Evolutionary conservation across 2,329 filamentous ascomycete genomes (phyloP).

Genomic region (Colletotrichum liaoningense): DNA sequence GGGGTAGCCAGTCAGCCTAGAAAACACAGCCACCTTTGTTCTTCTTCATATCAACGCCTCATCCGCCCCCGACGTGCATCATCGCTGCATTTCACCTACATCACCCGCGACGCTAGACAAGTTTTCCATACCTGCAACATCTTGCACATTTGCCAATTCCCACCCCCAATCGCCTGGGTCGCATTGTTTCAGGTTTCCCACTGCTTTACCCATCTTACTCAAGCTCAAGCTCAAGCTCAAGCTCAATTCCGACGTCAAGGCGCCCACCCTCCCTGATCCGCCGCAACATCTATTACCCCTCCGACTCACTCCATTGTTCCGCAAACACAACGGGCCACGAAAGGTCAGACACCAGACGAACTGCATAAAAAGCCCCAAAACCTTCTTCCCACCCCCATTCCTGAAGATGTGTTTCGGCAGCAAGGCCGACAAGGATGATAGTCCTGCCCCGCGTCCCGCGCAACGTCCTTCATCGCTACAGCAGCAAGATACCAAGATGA

Average conservation of each 20-base stretch:
- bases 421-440: slow-evolving; percentile 52
- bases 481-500: slow-evolving; percentile 40
- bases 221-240: slow-evolving; percentile 8
- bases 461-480: slow-evolving; percentile 37
- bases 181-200: slow-evolving; percentile 19
- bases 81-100: background rate
- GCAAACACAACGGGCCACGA: background rate
- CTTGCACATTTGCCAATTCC: background rate
- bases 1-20: background rate
- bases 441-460: slow-evolving; percentile 53
- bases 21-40: slow-evolving; percentile 27
- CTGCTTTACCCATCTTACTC: background rate
- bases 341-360: slow-evolving; percentile 22
- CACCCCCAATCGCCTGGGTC: background rate
- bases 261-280: background rate
- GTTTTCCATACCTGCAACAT: background rate
- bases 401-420: slow-evolving; percentile 61
- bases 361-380: slow-evolving; percentile 10
- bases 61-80: background rate
- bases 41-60: slow-evolving; percentile 13
- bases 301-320: background rate
- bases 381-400: background rate
- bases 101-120: background rate
- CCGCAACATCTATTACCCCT: background rate
- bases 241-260: slow-evolving; percentile 31